Evolutionary conservation across 2,329 filamentous ascomycete genomes (phyloP).

Genomic region (Alternaria sp.): DNA sequence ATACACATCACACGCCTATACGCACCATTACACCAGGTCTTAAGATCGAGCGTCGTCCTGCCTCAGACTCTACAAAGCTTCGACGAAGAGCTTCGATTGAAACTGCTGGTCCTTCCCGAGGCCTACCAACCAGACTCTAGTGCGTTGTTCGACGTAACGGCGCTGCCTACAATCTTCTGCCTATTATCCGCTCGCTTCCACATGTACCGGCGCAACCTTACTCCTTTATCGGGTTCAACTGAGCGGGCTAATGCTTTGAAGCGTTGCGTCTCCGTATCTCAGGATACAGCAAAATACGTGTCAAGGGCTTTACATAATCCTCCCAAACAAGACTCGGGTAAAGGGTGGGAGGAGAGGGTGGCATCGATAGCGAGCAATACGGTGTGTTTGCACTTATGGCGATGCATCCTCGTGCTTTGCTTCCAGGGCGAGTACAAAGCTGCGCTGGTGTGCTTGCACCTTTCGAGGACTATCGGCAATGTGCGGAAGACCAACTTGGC

Average conservation of each 20-base stretch:
- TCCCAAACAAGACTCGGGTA: slow-evolving; percentile 35
- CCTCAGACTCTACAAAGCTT: slow-evolving; percentile 76
- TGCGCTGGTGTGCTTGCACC: slow-evolving; percentile 76
- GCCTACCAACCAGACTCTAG: slow-evolving; percentile 74
- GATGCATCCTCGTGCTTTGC: slow-evolving; percentile 81
- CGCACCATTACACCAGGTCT: slow-evolving; percentile 73
- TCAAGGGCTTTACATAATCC: slow-evolving; percentile 67
- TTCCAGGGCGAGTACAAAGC: slow-evolving; percentile 76
- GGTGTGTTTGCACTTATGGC: slow-evolving; percentile 85
- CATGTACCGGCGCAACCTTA: slow-evolving; percentile 88
- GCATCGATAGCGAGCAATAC: slow-evolving; percentile 76
- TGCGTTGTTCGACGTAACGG: slow-evolving; percentile 75
- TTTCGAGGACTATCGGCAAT: slow-evolving; percentile 75
- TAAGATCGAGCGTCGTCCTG: slow-evolving; percentile 71
- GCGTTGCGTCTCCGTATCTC: slow-evolving; percentile 75
- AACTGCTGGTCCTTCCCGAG: slow-evolving; percentile 77
- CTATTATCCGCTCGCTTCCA: slow-evolving; percentile 85
- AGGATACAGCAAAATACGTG: slow-evolving; percentile 82
- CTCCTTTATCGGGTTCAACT: slow-evolving; percentile 71
- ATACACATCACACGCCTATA: slow-evolving; percentile 85
- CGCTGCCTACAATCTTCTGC: slow-evolving; percentile 77
- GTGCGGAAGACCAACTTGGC: slow-evolving; percentile 75
- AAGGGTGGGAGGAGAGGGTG: slow-evolving; percentile 64
- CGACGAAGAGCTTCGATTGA: slow-evolving; percentile 81
- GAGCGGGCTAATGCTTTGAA: slow-evolving; percentile 77